phyloP scores from a whole-genome alignment of 139 green algal species.

The Raphidocelis subcapitata region DNA sequence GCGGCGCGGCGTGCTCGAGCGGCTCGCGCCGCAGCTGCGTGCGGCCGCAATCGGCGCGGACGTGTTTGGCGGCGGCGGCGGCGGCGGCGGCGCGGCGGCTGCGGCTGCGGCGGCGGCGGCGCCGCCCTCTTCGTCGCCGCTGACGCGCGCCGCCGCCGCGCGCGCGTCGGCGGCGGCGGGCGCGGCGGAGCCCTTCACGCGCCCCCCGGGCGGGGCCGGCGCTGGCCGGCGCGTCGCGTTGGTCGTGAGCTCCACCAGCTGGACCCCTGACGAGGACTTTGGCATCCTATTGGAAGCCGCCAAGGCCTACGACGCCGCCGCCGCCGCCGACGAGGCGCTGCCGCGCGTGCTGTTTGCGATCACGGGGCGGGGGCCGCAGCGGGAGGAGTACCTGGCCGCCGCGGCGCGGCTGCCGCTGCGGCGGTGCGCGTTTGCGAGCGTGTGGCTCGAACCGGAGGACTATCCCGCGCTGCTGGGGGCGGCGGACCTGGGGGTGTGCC shows the following conservation, averaged over 20 bases:
- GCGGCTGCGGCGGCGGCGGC: no score
- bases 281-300: constrained; percentile 81
- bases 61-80: no score
- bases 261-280: constrained; percentile 98
- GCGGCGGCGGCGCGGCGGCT: no score
- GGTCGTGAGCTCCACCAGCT: constrained; percentile 94
- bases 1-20: constrained; percentile 32
- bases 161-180: no score
- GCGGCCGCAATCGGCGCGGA: neutral
- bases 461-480: constrained; percentile 89
- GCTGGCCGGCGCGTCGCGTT: constrained; percentile 66
- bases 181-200: no score
- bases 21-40: constrained; percentile 12
- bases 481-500: constrained; percentile 89
- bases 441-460: constrained; percentile 90
- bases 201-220: no score
- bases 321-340: neutral
- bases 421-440: constrained; percentile 77
- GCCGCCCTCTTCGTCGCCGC: no score
- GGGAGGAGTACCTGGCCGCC: constrained; percentile 60
- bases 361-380: constrained; percentile 77
- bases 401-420: constrained; percentile 67
- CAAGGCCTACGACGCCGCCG: constrained; percentile 34
- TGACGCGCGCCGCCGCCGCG: no score
- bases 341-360: constrained; percentile 65